Evolutionary conservation across 2,329 filamentous ascomycete species (phyloP), one percentile per base, ranked within the genome.

Genomic region (Aspergillus udagawae): DNA sequence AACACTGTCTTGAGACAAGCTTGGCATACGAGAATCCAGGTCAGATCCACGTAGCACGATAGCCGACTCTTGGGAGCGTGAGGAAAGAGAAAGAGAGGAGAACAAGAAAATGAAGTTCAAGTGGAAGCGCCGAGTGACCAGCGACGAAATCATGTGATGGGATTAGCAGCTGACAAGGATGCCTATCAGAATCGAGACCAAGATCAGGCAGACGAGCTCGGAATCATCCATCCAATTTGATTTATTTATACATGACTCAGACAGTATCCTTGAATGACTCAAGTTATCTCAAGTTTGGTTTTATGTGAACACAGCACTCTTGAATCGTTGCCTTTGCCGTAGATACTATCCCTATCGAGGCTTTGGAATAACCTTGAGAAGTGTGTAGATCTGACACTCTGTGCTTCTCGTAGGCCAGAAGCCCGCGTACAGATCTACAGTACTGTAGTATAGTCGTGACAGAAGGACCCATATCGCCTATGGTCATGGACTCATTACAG

Each of bases 1-100:
- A 66, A 52, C 61, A 58, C 57, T 62, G 62, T 65, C 65, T 61
- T 60, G 63, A 61, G 60, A 60, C 53, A 54, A 53, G 66, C 71
- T 73, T 78, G 75, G 80, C 80, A 80, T 82, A 80, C 78, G 76
- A 76, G 70, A 77, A 70, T 70, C 67, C 55, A 53, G 52, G 35
- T 48, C 54, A 65, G 61, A 68, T 61, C 67, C 65, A 63, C 65
- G 62, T 64, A 63, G 68, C 63, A 61, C 62, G 60, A 64, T 70
- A 71, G 73, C 72, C 73, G 67, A 75, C 75, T 75, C 75, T 68
- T 63, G 67, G 72, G 71, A 74, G 72, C 75, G 74, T 74, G 77
- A 77, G 73, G 74, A 75, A 77, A 70, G 75, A 66, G 67, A 73
- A 59, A 60, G 59, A 51, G 45, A 49, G 10, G 21, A 52, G 29